Evolutionary conservation across 1,284 basidiomycete genomes (phyloP), one percentile per base, ranked within the genome.

Genomic region (Agaricales sp.): DNA sequence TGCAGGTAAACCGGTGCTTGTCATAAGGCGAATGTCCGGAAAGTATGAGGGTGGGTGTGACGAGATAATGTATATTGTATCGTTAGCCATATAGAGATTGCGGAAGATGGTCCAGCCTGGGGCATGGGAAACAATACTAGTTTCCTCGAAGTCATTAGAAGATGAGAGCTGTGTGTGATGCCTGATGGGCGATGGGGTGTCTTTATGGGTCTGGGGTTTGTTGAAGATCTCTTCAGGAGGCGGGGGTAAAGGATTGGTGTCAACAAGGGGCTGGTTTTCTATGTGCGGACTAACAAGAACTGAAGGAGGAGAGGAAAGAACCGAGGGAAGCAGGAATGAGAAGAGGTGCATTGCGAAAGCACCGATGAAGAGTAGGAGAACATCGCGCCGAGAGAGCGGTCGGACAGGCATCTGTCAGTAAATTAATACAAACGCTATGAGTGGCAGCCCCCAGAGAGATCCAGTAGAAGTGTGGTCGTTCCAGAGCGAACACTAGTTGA

Each of bases 101-200:
- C 75, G 74, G 61, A 88, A 87, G 25, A 91, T 64, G 0, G 88
- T 90, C 86, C 87, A 92, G 39, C 89, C 88, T 39, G 80, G 79
- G 13, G 77, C 78, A 51, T 84, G 82, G n/a, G 74, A 68, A 8
- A 78, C 59, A 19, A 84, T 57, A 12, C 68, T 65, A 0, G 82
- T 84, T 49, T 70, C 65, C 0, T 75, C 75, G 3, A 81, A 56
- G 14, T 61, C 55, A 16, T 41, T 8, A n/a, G 6, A 8, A 20
- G 19, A n/a, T 6, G 13, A 16, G 39, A 18, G 4, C 13, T 41
- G 39, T 4, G 16, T 18, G 19, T 41, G 39, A 41, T 6, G 39
- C 19, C 16, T 41, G 26, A 6, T 14, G 26, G 26, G 26, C 6
- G 39, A 16, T 41, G 6, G 19, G 18, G n/a, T 8, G 39, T 41